phyloP scores from a whole-genome alignment of 345 rosid genomes.

The Gossypium turneri region DNA sequence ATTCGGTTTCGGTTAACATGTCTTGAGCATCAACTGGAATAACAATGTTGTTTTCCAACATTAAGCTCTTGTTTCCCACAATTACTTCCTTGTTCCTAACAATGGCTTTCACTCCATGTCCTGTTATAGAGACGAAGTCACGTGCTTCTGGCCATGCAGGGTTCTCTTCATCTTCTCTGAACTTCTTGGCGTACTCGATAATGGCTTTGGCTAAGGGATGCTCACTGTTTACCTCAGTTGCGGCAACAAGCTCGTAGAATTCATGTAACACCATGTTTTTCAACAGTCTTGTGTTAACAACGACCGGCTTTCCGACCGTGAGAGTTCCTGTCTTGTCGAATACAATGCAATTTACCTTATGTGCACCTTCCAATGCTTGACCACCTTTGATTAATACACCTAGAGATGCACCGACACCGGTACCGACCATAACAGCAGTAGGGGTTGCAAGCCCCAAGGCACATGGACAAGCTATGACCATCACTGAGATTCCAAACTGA shows the following conservation, averaged over 20 bases:
- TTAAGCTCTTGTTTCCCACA: conserved; percentile 78
- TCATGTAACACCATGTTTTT: conserved; percentile 65
- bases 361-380: conserved; percentile 83
- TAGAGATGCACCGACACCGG: conserved; percentile 97
- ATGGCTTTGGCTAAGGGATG: conserved; percentile 89
- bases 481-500: conserved; percentile 96
- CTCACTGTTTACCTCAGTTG: conserved; percentile 93
- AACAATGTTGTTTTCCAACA: conserved; percentile 37
- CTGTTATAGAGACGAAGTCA: conserved; percentile 67
- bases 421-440: conserved; percentile 98
- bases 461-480: conserved; percentile 98
- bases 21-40: conserved; percentile 65
- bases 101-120: conserved; percentile 77
- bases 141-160: conserved; percentile 77
- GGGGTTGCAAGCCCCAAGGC: conserved; percentile 98
- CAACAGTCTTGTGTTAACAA: conserved; percentile 67
- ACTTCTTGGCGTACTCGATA: conserved; percentile 73
- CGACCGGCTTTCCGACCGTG: conserved; percentile 83
- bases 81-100: conserved; percentile 59
- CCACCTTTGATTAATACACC: conserved; percentile 95
- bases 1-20: conserved; percentile 65
- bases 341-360: conserved; percentile 81
- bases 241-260: conserved; percentile 76
- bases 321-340: conserved; percentile 99
- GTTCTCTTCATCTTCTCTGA: conserved; percentile 75